phyloP scores from a whole-genome alignment of 164 flowering plant genomes.

The Akebia trifoliata region DNA sequence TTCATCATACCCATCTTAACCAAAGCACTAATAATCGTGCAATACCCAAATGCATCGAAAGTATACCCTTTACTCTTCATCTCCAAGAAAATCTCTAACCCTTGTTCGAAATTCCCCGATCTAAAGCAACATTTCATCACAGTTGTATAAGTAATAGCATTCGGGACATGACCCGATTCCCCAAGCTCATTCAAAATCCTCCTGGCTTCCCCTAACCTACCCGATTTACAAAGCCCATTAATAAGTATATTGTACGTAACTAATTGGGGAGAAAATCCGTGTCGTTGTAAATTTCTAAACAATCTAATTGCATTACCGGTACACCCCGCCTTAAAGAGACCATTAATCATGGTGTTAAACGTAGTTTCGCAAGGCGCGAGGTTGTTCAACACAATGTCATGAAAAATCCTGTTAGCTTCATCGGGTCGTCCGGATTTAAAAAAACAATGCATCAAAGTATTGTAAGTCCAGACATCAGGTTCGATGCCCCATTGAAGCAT shows the following conservation, averaged over 20 bases:
- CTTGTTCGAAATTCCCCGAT: conserved; percentile 38
- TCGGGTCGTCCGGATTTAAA: conserved; percentile 61
- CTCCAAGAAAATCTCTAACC: conserved; percentile 51
- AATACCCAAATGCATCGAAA: conserved; percentile 68
- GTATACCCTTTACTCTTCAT: conserved; percentile 67
- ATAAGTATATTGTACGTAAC: conserved; percentile 77
- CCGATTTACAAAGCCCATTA: conserved; percentile 63
- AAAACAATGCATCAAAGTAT: conserved; percentile 68
- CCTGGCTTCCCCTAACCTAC: conserved; percentile 38
- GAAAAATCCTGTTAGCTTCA: conserved; percentile 51
- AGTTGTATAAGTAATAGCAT: conserved; percentile 74
- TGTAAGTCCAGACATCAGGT: conserved; percentile 82
- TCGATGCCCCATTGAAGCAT: conserved; percentile 53
- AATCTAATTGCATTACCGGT: conserved; percentile 47
- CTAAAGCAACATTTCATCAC: conserved; percentile 65
- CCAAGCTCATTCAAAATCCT: conserved; percentile 50
- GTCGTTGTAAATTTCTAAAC: conserved; percentile 49
- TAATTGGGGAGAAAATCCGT: conserved; percentile 47
- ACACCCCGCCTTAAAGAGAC: conserved; percentile 67
- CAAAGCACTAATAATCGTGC: conserved; percentile 59
- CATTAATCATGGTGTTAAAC: conserved; percentile 67
- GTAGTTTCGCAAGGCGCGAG: conserved; percentile 37
- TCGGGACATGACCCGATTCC: conserved; percentile 45
- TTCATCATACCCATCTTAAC: conserved; percentile 40
- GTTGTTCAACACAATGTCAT: conserved; percentile 30